A percentile compares a stretch with the other conserved stretches of the same genome.
Conservation (phyloP, 2,329 filamentous ascomycete species). For the Colletotrichum brevisporum region DNA sequence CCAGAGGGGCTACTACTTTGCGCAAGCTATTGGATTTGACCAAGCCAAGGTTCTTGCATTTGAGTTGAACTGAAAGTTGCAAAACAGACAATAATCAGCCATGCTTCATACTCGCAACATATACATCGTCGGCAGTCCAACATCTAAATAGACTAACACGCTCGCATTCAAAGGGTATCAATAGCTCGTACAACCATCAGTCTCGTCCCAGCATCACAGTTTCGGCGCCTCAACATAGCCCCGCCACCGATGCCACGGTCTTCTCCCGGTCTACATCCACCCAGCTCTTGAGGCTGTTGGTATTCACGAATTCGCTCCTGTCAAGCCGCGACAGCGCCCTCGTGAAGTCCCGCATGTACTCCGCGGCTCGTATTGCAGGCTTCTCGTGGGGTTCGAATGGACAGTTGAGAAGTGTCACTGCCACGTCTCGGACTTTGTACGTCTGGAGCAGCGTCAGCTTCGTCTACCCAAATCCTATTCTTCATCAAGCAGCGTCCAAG, state of each 20-base stretch:
- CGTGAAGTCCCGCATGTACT: constrained; percentile 49
- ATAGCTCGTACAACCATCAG: no score
- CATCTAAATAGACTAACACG: no score
- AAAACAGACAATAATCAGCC: no score
- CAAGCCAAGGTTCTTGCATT: constrained; percentile 42
- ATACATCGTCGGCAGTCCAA: no score
- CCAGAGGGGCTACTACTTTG: constrained; percentile 58
- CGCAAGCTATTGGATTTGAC: constrained; percentile 53
- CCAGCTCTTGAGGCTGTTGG: constrained; percentile 49
- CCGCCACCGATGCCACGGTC: neutral
- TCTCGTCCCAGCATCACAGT: no score
- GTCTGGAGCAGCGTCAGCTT: constrained; percentile 28
- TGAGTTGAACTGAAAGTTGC: neutral
- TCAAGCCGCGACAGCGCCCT: constrained; percentile 47
- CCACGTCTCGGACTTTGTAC: constrained; percentile 54
- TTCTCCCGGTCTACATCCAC: constrained; percentile 44
- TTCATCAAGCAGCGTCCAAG: no score
- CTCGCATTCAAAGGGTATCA: no score
- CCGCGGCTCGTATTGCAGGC: constrained; percentile 44
- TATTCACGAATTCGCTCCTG: constrained; percentile 50
- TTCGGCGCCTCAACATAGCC: neutral
- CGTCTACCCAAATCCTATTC: neutral
- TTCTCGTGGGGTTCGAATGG: constrained; percentile 48
- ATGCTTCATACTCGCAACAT: no score
- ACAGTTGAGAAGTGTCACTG: constrained; percentile 50